Conservation (phyloP, 177 flowering plant genomes). For the Tripterygium wilfordii region DNA sequence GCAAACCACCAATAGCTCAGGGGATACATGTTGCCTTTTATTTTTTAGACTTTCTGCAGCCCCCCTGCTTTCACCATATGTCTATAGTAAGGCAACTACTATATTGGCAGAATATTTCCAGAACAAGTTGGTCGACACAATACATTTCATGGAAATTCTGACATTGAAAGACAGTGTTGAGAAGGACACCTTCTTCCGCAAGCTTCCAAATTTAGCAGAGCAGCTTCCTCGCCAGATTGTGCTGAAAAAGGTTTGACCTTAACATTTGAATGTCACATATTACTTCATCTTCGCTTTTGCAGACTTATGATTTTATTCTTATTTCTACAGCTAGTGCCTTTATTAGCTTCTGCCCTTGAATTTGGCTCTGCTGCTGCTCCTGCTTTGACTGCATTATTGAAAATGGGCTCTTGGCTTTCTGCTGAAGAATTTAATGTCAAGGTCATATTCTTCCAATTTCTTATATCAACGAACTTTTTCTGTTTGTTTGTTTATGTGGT, state of each 20-base stretch:
- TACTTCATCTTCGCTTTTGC: too few relatives aligned
- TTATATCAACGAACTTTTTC: too few relatives aligned
- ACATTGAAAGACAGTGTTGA: slow-evolving; percentile 96
- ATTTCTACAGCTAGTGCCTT: slow-evolving; percentile 69
- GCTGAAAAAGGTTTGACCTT: slow-evolving; percentile 70
- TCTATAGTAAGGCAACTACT: not conserved
- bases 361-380: slow-evolving; percentile 99
- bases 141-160: slow-evolving; percentile 97
- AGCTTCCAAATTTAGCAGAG: slow-evolving; percentile 93
- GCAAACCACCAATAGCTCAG: too few relatives aligned
- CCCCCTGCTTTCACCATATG: not conserved
- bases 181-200: slow-evolving; percentile 97
- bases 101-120: slow-evolving; percentile 86
- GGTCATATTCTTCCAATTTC: slow-evolving; percentile 33
- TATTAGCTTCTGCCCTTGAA: slow-evolving; percentile 91
- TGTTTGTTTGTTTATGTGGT: not conserved
- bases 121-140: slow-evolving; percentile 96
- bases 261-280: not conserved
- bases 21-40: too few relatives aligned
- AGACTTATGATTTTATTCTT: slow-evolving; percentile 4
- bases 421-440: slow-evolving; percentile 72
- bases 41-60: too few relatives aligned
- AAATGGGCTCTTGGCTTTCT: slow-evolving; percentile 96
- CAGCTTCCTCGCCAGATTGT: slow-evolving; percentile 97
- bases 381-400: slow-evolving; percentile 87